Percentiles rank a stretch among this genome's conserved stretches.
These are phyloP conservation scores for Phytophthora fragariaefolia DNA, from an alignment of 352 stramenopile genomes.

Conservation along the genomic window DNA sequence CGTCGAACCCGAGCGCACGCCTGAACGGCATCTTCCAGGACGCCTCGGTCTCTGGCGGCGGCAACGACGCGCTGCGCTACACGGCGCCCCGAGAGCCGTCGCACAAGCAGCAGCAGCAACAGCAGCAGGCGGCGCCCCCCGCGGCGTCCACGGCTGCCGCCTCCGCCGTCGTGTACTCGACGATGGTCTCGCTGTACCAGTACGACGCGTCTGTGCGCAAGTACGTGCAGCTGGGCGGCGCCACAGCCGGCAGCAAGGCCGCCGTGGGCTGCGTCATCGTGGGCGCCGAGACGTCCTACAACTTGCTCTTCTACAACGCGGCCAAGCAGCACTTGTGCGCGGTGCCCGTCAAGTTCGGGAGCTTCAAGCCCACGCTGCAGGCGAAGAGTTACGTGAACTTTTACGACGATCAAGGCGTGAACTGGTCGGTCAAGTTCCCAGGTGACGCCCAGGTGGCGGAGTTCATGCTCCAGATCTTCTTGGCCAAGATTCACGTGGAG, in stretches of 20 bases:
- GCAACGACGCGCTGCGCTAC: conserved; percentile 79
- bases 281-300: conserved; percentile 68
- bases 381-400: conserved; percentile 87
- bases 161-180: conserved; percentile 67
- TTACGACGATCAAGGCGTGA: conserved; percentile 72
- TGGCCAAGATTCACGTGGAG: conserved; percentile 82
- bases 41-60: conserved; percentile 25
- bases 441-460: conserved; percentile 65
- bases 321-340: conserved; percentile 72
- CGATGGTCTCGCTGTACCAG: conserved; percentile 77
- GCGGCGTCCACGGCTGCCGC: conserved; percentile 29
- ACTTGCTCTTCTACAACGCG: conserved; percentile 78
- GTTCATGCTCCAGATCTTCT: conserved; percentile 74
- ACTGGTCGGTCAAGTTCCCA: conserved; percentile 83
- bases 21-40: conserved; percentile 69
- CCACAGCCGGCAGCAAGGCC: conserved; percentile 36
- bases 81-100: conserved; percentile 69
- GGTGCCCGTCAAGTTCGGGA: conserved; percentile 55
- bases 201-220: conserved; percentile 63
- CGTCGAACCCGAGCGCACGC: conserved; percentile 56
- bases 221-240: conserved; percentile 64
- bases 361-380: conserved; percentile 73
- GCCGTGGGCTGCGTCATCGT: conserved; percentile 78
- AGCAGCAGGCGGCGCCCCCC: conserved; percentile 17
- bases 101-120: conserved; percentile 33